Base-by-base conservation (phyloP, 1,284 basidiomycete species). In the Coriolopsis trogii region DNA sequence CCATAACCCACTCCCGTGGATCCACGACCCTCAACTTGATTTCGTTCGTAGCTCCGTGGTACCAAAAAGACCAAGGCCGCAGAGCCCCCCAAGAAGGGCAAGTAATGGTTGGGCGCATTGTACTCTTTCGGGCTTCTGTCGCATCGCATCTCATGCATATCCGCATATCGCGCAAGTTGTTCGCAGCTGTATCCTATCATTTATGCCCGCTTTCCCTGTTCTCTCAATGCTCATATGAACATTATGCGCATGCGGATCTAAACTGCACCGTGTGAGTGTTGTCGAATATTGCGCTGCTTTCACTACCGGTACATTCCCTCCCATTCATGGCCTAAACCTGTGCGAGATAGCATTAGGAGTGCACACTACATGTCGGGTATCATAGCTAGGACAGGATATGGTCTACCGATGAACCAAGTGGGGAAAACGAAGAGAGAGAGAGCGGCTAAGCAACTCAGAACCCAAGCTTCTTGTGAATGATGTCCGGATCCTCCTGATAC, bases 401-500 rank as follows among this genome's bases (percentile, higher is more conserved):
- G 48, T 58, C 55, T 59, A 58, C 53, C 54, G 39, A 63, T 44
- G 59, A 60, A 46, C 55, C 61, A 55, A n/a, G n/a, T n/a, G 46
- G 43, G 51, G 20, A 57, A 8, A 34, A n/a, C 30, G 48, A 51
- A 51, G 20, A 41, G 34, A 59, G 45, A 49, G 49, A 51, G 51
- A 43, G 53, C 50, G 55, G 30, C 38, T 29, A 51, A 41, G 34
- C 55, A 45, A 31, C 46, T 66, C 64, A 91, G 69, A 92, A 92
- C 44, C 87, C 89, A 54, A 86, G 79, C 70, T 93, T 93, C 73
- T 91, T 94, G 72, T 98, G 95, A 66, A 98, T 98, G 65, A 98
- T 91, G 65, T 98, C 95, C 40, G 95, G 96, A 74, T 99, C 97
- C 72, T 99, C 97, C 72, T 96, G 93, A 70, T 98, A 99, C 73